Percentiles rank a stretch among this genome's conserved stretches.
Conservation (phyloP, 1,284 basidiomycete genomes). For the Apiotrichum montevideense region DNA sequence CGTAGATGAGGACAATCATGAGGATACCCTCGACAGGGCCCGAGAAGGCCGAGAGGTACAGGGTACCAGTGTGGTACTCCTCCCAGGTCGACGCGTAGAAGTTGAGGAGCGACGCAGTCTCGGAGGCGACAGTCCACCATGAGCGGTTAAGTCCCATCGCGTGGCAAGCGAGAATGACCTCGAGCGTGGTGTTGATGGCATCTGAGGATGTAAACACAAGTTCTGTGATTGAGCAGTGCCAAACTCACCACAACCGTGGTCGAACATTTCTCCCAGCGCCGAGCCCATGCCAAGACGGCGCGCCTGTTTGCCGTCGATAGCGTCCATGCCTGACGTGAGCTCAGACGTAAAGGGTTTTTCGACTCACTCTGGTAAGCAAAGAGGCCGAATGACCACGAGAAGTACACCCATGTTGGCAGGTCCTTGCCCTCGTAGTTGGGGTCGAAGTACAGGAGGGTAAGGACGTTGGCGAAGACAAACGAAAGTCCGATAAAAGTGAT, state of each 20-base stretch:
- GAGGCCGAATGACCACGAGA: conserved; percentile 80
- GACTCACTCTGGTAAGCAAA: conserved; percentile 91
- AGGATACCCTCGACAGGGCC: conserved; percentile 96
- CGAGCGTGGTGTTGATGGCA: conserved; percentile 93
- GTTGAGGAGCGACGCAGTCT: conserved; percentile 80
- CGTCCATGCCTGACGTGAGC: conserved; percentile 44
- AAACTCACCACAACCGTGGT: conserved; percentile 65
- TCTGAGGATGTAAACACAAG: conserved; percentile 50
- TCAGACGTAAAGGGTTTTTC: conserved; percentile 49
- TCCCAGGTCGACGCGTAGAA: conserved; percentile 90
- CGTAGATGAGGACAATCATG: conserved; percentile 71
- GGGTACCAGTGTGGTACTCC: conserved; percentile 87
- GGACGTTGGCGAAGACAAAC: conserved; percentile 78
- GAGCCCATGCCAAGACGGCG: conserved; percentile 91
- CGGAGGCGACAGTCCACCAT: conserved; percentile 90
- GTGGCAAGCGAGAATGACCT: conserved; percentile 71
- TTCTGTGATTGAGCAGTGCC: background rate
- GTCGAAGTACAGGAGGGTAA: conserved; percentile 75
- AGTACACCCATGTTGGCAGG: conserved; percentile 77
- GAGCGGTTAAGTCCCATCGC: conserved; percentile 86
- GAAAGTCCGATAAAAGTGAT: conserved; percentile 76
- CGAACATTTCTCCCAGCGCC: conserved; percentile 82
- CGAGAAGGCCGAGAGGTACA: conserved; percentile 88
- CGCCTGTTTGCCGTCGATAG: conserved; percentile 76
- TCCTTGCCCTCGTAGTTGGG: conserved; percentile 61